Evolutionary conservation across 768 basidiomycete genomes (phyloP).

Genomic region (Tulasnella sp.): DNA sequence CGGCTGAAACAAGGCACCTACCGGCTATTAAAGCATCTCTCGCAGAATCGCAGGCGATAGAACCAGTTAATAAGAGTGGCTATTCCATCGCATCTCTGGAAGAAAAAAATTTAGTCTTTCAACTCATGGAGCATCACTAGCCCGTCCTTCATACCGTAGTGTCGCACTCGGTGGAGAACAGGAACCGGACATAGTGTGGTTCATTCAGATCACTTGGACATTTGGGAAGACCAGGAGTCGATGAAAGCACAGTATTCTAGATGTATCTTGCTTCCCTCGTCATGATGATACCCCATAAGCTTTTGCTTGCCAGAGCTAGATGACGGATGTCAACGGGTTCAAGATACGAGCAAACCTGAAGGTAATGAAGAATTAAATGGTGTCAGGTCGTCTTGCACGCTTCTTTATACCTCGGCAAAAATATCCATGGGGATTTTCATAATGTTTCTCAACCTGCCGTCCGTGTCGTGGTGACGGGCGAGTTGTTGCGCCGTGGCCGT

Average conservation of each 20-base stretch:
- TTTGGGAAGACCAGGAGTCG: neutral
- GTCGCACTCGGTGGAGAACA: conserved; percentile 19
- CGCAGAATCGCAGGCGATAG: neutral
- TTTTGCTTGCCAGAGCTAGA: neutral
- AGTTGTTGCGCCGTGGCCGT: neutral
- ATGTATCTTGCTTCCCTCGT: neutral
- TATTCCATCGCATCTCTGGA: neutral
- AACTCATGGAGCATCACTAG: neutral
- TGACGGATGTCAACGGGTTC: neutral
- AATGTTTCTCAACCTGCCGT: neutral
- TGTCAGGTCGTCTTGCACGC: neutral
- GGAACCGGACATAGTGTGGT: conserved; percentile 23
- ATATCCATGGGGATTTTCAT: neutral
- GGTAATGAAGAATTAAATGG: neutral
- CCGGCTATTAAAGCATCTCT: neutral
- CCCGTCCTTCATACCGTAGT: neutral
- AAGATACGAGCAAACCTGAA: neutral
- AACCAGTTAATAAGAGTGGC: neutral
- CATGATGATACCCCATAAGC: neutral
- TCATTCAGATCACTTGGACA: conserved; percentile 30
- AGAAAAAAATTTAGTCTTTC: neutral
- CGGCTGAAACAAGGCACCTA: neutral
- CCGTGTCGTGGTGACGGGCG: neutral
- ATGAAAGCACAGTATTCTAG: neutral
- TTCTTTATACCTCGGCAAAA: neutral